Evolutionary conservation across 257 asterid species (phyloP).

Genomic region (Lithospermum erythrorhizon): DNA sequence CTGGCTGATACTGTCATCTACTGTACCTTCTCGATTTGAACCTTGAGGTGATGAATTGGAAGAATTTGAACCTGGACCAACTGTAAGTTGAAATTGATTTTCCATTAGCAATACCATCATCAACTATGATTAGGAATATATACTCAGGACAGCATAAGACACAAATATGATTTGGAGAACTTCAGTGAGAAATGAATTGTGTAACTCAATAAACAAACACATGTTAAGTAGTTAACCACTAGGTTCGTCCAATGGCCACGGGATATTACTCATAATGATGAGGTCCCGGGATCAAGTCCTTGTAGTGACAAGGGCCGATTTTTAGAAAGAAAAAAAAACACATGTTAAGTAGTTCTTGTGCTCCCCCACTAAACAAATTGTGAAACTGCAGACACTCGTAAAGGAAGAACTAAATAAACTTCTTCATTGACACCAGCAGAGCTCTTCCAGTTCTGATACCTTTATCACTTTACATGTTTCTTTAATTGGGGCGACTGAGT

Average conservation of each 20-base stretch:
- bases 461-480: neutral
- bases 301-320: too few species aligned
- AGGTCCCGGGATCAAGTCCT: too few species aligned
- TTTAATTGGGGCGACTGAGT: neutral
- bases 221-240: neutral
- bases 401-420: neutral
- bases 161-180: too few species aligned
- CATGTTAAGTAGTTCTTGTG: neutral
- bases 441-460: neutral
- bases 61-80: conserved; percentile 45
- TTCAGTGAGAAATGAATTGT: neutral
- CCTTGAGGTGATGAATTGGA: conserved; percentile 50
- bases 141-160: too few species aligned
- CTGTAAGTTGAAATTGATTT: neutral
- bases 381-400: neutral
- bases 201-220: neutral
- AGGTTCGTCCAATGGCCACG: too few species aligned
- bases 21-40: conserved; percentile 25
- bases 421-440: neutral
- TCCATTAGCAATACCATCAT: conserved; percentile 9
- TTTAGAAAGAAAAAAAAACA: too few species aligned
- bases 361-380: neutral
- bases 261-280: too few species aligned
- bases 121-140: conserved; percentile 4
- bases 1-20: conserved; percentile 38